Conservation (phyloP, 1,284 basidiomycete species). For the Cutaneotrichosporon cyanovorans region DNA sequence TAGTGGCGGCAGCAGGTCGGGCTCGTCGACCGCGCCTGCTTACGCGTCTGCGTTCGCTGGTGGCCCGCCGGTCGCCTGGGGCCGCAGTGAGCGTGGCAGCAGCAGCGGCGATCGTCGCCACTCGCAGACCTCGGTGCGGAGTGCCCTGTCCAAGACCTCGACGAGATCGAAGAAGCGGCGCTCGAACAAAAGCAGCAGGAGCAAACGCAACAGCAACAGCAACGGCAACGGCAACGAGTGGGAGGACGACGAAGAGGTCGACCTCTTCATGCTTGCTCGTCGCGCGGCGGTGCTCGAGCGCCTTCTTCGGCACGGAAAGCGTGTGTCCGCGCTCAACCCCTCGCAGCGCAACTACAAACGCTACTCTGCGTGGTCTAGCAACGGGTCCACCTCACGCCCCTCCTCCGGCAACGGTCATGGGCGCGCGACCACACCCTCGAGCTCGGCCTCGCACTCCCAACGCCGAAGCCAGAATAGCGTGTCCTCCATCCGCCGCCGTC, state of each 20-base stretch:
- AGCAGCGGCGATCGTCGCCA: neutral
- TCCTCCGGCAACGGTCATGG: neutral
- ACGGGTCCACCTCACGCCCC: neutral
- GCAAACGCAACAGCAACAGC: slow-evolving; percentile 3
- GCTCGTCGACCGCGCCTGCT: neutral
- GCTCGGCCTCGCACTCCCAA: no score
- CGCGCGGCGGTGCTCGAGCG: slow-evolving; percentile 35
- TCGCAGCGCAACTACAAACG: slow-evolving; percentile 2
- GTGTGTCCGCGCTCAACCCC: slow-evolving; percentile 16
- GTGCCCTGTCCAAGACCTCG: slow-evolving; percentile 2
- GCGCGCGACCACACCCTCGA: no score
- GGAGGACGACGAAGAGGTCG: slow-evolving; percentile 25
- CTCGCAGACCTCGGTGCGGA: slow-evolving; percentile 3
- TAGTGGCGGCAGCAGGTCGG: neutral
- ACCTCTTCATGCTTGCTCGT: slow-evolving; percentile 26
- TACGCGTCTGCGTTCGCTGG: slow-evolving; percentile 11
- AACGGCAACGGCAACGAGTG: slow-evolving; percentile 3
- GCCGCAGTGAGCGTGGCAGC: slow-evolving; percentile 12
- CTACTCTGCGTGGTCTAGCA: slow-evolving; percentile 3
- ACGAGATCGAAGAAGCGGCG: slow-evolving; percentile 3
- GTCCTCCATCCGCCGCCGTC: neutral
- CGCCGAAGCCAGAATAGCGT: no score
- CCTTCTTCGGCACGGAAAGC: slow-evolving; percentile 30
- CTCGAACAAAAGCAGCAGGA: neutral
- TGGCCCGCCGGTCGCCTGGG: slow-evolving; percentile 15